Base-by-base conservation (phyloP, 768 basidiomycete genomes). In the Harrya chromipes region DNA sequence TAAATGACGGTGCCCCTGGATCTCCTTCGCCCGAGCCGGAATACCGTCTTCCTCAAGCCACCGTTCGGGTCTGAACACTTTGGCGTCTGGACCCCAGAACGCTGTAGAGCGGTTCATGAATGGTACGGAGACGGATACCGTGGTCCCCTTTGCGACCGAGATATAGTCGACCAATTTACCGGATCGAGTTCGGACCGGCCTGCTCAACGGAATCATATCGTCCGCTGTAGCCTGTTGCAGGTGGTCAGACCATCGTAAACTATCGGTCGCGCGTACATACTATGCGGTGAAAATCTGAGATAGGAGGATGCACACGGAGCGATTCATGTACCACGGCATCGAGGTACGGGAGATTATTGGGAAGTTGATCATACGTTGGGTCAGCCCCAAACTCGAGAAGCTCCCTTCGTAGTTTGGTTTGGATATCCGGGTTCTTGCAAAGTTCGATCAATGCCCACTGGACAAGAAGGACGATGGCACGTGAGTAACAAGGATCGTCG, bases 61-160 rank as follows among this genome's bases (percentile, higher is more conserved):
- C 8, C 85, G 70, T 46, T 81, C 80, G 0, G 85, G 85, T 35
- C 74, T 69, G 60, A 82, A 87, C 40, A 74, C 73, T 20, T 74
- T 71, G 1, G 82, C 75, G 48, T 82, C 76, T 1, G 71, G 56
- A 2, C 85, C 85, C 85, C 86, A 88, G 27, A 84, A 60, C 1
- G 63, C 67, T 46, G 73, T 71, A 17, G 76, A 75, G 11, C 69
- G 63, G 59, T 85, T 84, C 46, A 80, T 71, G 13, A 67, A 64
- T 10, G 63, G 49, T 34, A 81, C 73, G 1, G 77, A 73, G 6
- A 74, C 59, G 14, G 67, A 45, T n/a, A 85, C 57, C 1, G 60
- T 47, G 1, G 75, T 75, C 1, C 76, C 81, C 53, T 76, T 77
- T 17, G 71, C 67, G 34, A 85, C 63, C 14, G 69, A 40, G 41